Evolutionary conservation across 2,329 filamentous ascomycete species (phyloP), one percentile per base, ranked within the genome.

Genomic region (Fusarium begoniae): DNA sequence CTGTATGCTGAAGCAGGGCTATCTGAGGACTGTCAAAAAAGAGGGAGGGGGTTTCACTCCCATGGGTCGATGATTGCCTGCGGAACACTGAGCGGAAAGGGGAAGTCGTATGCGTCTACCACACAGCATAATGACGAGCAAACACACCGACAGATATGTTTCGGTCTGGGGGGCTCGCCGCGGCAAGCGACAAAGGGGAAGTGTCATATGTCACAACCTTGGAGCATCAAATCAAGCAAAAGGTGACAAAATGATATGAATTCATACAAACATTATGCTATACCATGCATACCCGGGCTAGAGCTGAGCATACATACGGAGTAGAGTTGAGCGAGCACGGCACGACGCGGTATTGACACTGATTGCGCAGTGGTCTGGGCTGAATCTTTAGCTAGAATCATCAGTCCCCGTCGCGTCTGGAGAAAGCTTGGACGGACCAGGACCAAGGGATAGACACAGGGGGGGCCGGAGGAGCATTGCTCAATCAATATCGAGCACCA

Each of bases 301-400:
- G 35, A 41, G 24, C 24, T 55, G 51, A 41, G 51, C 35, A 28
- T 40, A 43, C 51, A 54, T 54, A 35, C 32, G 32, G 32, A 35
- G 32, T 35, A 43, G 28, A 70, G 64, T 70, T 64, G 68, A 62
- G 38, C 60, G 55, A 66, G 48, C 57, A 63, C 61, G 63, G 63
- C 67, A 74, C 71, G 73, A 75, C 65, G 72, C 71, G 70, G 69
- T 61, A 72, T 61, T 64, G 51, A 64, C 68, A 77, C 51, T 68
- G 67, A 66, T 61, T 63, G 53, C 71, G 61, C 55, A 51, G 68
- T 66, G 71, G 59, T 63, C 62, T 30, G 59, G 69, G 70, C 70
- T 66, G 53, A 44, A 40, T 58, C 43, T 58, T 53, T 58, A 43
- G 54, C 43, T 69, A 22, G 32, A 69, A 60, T 69, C 64, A 60